Evolutionary conservation across 257 asterid species (phyloP).

Genomic region (Nicotiana tomentosiformis): DNA sequence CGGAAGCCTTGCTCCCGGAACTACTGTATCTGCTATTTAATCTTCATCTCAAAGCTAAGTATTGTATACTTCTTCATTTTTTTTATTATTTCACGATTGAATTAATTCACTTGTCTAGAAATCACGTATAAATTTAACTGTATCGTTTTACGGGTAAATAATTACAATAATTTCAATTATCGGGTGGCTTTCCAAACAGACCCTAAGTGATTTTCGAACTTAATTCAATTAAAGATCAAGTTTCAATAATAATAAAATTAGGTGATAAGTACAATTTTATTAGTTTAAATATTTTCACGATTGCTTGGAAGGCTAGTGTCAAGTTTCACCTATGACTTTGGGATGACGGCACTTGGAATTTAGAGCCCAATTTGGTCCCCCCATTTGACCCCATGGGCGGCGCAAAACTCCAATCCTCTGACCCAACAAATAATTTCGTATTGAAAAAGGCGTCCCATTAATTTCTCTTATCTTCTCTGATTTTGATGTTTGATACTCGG

Average conservation of each 20-base stretch:
- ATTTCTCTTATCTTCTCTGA: neutral
- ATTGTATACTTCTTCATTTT: too few relatives aligned
- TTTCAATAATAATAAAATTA: too few relatives aligned
- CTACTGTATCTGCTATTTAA: too few relatives aligned
- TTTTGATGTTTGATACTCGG: neutral
- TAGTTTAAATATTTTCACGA: neutral
- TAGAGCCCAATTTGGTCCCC: constrained; percentile 1
- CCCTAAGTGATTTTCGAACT: neutral
- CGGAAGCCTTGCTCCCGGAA: too few relatives aligned
- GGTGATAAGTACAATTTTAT: neutral
- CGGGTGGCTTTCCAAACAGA: too few relatives aligned
- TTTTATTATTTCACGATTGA: too few relatives aligned
- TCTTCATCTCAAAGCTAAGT: too few relatives aligned
- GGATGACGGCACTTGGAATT: neutral
- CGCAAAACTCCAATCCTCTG: neutral
- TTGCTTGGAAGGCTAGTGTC: neutral
- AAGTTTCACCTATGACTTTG: neutral
- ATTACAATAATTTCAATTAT: too few relatives aligned
- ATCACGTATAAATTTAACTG: too few relatives aligned
- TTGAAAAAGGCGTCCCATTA: neutral
- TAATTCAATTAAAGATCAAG: neutral
- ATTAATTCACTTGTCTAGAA: too few relatives aligned
- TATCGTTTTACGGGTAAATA: too few relatives aligned
- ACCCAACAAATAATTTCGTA: neutral
- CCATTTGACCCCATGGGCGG: neutral